Conservation (phyloP, 805 yeast genomes). For the Metahyphopichia silvanorum region DNA sequence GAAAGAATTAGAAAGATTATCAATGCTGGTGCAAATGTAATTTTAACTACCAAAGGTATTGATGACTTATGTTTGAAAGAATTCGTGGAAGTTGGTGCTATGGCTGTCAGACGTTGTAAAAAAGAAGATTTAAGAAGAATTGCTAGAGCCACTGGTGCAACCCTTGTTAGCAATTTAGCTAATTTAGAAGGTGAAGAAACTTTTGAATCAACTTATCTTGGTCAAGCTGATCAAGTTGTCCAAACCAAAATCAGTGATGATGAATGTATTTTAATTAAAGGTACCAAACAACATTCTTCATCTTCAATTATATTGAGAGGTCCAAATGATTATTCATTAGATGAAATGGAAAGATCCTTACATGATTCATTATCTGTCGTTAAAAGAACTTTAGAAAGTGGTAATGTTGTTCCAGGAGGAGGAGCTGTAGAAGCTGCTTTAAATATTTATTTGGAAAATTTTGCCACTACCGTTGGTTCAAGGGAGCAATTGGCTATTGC, state of each 20-base stretch:
- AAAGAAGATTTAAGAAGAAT: constrained; percentile 95
- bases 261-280: constrained; percentile 90
- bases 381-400: constrained; percentile 92
- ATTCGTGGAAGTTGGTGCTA: constrained; percentile 85
- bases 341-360: constrained; percentile 97
- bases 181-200: constrained; percentile 96
- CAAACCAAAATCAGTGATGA: constrained; percentile 94
- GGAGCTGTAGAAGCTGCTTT: constrained; percentile 98
- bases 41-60: constrained; percentile 89
- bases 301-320: constrained; percentile 93
- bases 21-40: constrained; percentile 88
- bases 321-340: constrained; percentile 89
- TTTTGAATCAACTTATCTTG: constrained; percentile 79
- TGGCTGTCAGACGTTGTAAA: constrained; percentile 96
- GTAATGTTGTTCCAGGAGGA: constrained; percentile 96
- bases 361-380: constrained; percentile 94
- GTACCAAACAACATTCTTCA: constrained; percentile 87
- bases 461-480: constrained; percentile 96
- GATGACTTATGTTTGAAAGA: constrained; percentile 90
- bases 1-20: constrained; percentile 82
- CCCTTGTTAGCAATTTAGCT: constrained; percentile 79
- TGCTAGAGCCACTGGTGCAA: constrained; percentile 97
- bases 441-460: constrained; percentile 90
- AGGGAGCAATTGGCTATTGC: constrained; percentile 98
- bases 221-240: constrained; percentile 84